Conservation (phyloP, 768 basidiomycete species). For the Amanita thiersii region DNA sequence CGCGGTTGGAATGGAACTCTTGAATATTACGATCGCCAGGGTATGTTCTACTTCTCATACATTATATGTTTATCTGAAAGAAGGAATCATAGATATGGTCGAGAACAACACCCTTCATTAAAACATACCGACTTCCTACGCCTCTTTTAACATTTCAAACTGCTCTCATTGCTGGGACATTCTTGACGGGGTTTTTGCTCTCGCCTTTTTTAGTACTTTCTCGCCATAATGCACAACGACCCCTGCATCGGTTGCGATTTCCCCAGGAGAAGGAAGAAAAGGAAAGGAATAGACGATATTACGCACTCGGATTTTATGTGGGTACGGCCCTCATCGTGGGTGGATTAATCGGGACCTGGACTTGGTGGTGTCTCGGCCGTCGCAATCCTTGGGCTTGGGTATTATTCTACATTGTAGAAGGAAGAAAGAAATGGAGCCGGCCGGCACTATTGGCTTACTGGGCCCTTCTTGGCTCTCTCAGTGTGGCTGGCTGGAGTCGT, state of each 20-base stretch:
- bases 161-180: slow-evolving; percentile 85
- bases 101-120: slow-evolving; percentile 71
- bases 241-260: slow-evolving; percentile 71
- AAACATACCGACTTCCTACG: slow-evolving; percentile 88
- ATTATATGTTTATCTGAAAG: slow-evolving; percentile 1
- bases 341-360: slow-evolving; percentile 86
- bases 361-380: slow-evolving; percentile 73
- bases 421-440: slow-evolving; percentile 71
- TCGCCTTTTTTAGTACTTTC: slow-evolving; percentile 90
- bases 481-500: slow-evolving; percentile 92
- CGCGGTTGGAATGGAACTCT: slow-evolving; percentile 75
- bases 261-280: slow-evolving; percentile 74
- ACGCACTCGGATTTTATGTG: slow-evolving; percentile 79
- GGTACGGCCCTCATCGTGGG: slow-evolving; percentile 72
- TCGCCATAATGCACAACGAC: slow-evolving; percentile 83
- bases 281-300: slow-evolving; percentile 67
- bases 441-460: slow-evolving; percentile 78
- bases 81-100: slow-evolving; percentile 59
- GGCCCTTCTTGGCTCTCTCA: slow-evolving; percentile 70
- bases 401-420: slow-evolving; percentile 70
- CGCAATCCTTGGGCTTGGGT: slow-evolving; percentile 88
- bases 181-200: slow-evolving; percentile 90
- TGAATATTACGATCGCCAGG: slow-evolving; percentile 75
- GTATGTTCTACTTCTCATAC: slow-evolving; percentile 34
- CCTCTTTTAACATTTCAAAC: slow-evolving; percentile 89